phyloP scores from a whole-genome alignment of 495 filamentous ascomycete species.

The Daldinia vernicosa region DNA sequence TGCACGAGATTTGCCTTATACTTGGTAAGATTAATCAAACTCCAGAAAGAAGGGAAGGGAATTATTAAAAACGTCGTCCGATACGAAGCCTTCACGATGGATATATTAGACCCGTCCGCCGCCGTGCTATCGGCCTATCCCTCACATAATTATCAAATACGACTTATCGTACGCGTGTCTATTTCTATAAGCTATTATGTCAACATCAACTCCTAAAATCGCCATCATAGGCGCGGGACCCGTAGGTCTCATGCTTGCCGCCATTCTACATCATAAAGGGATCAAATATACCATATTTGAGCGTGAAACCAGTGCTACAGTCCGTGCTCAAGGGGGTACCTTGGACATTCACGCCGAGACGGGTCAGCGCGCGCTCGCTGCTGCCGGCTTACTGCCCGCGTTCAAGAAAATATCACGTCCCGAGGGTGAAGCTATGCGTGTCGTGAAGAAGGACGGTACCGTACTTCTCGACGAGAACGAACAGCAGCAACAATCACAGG shows the following conservation, averaged over 20 bases:
- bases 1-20: not conserved
- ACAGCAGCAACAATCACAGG: not conserved
- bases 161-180: not conserved
- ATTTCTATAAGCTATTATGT: not conserved
- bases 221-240: conserved; percentile 69
- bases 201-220: conserved; percentile 49
- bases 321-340: conserved; percentile 60
- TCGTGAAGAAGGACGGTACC: conserved; percentile 53
- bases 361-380: conserved; percentile 62
- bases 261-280: conserved; percentile 58
- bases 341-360: conserved; percentile 64
- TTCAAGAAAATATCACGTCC: conserved; percentile 56
- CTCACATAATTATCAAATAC: not conserved
- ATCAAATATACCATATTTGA: conserved; percentile 65
- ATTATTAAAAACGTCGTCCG: not conserved
- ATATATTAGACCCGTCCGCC: not conserved
- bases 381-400: conserved; percentile 59
- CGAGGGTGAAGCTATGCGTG: conserved; percentile 52
- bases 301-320: conserved; percentile 51
- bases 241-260: conserved; percentile 65
- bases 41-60: not conserved
- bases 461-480: conserved; percentile 50
- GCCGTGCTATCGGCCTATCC: not conserved
- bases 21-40: not conserved
- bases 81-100: not conserved